Evolutionary conservation across 192 early-diverging fungal species (phyloP).

Genomic region (Entomortierella chlamydospora): DNA sequence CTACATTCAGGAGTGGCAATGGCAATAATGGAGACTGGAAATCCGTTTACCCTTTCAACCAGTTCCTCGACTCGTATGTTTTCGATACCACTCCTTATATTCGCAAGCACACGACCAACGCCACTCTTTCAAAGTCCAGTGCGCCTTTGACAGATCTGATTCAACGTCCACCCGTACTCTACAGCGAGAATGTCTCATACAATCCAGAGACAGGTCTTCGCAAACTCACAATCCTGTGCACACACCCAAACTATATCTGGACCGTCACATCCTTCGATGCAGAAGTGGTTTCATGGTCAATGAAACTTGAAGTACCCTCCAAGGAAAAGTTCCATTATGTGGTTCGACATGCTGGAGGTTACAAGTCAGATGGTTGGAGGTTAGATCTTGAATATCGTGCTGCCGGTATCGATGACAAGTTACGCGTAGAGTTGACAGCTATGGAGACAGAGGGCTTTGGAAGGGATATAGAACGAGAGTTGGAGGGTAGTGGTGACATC

Average conservation of each 20-base stretch:
- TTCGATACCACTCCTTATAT: conserved; percentile 59
- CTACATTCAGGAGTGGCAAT: conserved; percentile 27
- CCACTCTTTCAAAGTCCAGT: conserved; percentile 12
- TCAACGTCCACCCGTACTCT: conserved; percentile 48
- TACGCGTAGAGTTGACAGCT: conserved; percentile 62
- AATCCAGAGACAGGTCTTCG: conserved; percentile 59
- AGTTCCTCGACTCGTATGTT: conserved; percentile 65
- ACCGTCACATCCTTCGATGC: conserved; percentile 74
- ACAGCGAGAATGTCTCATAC: conserved; percentile 55
- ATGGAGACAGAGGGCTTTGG: conserved; percentile 64
- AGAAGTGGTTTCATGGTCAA: conserved; percentile 68
- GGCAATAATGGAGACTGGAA: conserved; percentile 66
- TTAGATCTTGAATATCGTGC: conserved; percentile 57
- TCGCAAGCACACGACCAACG: conserved; percentile 53
- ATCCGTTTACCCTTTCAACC: conserved; percentile 72
- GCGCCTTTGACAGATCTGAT: conserved; percentile 33
- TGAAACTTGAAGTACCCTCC: conserved; percentile 51
- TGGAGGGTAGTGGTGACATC: conserved; percentile 43
- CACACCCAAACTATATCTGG: conserved; percentile 66
- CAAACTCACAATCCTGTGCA: conserved; percentile 58
- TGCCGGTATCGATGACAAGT: conserved; percentile 34
- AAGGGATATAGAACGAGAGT: conserved; percentile 35
- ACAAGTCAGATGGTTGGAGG: conserved; percentile 58
- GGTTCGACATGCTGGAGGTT: conserved; percentile 59
- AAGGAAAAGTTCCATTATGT: conserved; percentile 57